phyloP scores from a whole-genome alignment of 2,329 filamentous ascomycete species.

The Scedosporium aurantiacum region DNA sequence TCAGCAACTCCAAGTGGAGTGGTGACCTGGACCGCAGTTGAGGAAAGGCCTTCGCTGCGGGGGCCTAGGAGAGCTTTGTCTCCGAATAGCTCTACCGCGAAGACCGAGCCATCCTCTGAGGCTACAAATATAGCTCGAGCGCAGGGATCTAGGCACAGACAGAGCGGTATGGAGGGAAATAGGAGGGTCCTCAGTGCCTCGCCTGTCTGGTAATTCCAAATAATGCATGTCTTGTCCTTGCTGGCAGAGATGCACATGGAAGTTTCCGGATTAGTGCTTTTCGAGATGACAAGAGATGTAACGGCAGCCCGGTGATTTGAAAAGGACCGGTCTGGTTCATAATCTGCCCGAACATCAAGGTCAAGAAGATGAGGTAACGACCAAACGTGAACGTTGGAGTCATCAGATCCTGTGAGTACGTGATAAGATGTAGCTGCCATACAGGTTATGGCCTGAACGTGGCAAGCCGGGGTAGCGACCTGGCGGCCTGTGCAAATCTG shows the following conservation, averaged over 20 bases:
- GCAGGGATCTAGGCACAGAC: conserved; percentile 67
- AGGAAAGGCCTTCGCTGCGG: conserved; percentile 39
- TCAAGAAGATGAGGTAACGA: conserved; percentile 64
- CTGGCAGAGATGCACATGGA: conserved; percentile 78
- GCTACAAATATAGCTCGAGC: conserved; percentile 74
- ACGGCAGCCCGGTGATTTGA: conserved; percentile 66
- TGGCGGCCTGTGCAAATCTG: conserved; percentile 66
- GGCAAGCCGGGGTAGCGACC: conserved; percentile 63
- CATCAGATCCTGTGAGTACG: conserved; percentile 67
- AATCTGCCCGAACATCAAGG: conserved; percentile 39
- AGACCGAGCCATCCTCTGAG: conserved; percentile 70
- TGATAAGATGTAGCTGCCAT: conserved; percentile 62
- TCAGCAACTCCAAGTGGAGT: conserved; percentile 46
- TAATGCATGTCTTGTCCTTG: conserved; percentile 75
- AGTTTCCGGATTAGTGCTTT: conserved; percentile 55
- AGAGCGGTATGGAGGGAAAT: conserved; percentile 61
- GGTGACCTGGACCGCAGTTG: conserved; percentile 45
- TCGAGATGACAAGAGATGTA: conserved; percentile 51
- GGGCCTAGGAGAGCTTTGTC: conserved; percentile 44
- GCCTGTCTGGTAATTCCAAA: conserved; percentile 86
- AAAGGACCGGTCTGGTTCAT: conserved; percentile 66
- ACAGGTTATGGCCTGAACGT: conserved; percentile 71
- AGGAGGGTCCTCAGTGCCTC: conserved; percentile 70
- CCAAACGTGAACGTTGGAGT: conserved; percentile 91
- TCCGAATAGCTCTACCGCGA: conserved; percentile 62